These are phyloP conservation scores for Jamesozyma spencerorum DNA, from an alignment of 805 yeast genomes.

Conservation along the genomic window DNA sequence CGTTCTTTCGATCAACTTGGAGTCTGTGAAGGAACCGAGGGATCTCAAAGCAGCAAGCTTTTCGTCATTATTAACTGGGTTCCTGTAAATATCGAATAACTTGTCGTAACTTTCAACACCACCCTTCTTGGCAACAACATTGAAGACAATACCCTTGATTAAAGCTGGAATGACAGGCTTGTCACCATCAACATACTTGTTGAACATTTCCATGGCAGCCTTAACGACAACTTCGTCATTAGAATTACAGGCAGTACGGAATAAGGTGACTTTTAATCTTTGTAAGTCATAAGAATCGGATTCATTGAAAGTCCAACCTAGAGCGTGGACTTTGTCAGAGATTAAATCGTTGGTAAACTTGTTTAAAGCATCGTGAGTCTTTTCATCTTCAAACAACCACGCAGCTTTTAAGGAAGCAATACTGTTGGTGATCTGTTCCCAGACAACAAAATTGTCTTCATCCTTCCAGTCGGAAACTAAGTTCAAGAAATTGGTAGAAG, in stretches of 20 bases:
- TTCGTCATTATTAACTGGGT: conserved; percentile 53
- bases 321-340: conserved; percentile 39
- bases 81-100: conserved; percentile 48
- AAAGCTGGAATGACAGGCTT: conserved; percentile 62
- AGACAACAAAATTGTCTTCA: conserved; percentile 54
- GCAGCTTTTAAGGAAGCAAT: conserved; percentile 42
- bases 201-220: conserved; percentile 42
- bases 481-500: conserved; percentile 49
- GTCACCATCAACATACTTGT: conserved; percentile 49
- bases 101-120: conserved; percentile 52
- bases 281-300: conserved; percentile 50
- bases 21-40: conserved; percentile 52
- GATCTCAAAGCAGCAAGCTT: conserved; percentile 59
- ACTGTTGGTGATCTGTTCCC: conserved; percentile 49
- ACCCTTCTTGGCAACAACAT: conserved; percentile 55
- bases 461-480: conserved; percentile 53
- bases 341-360: conserved; percentile 47
- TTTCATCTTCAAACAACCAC: conserved; percentile 44
- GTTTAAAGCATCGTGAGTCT: conserved; percentile 39
- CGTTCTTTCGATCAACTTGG: conserved; percentile 45
- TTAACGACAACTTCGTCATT: conserved; percentile 39
- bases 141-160: conserved; percentile 55
- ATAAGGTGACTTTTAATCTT: conserved; percentile 57
- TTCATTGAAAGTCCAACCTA: conserved; percentile 57
- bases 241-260: conserved; percentile 47